A percentile compares a stretch with the other conserved stretches of the same genome.
Evolutionary conservation across 441 rosid genomes (phyloP).

Genomic region (Biscutella laevigata): DNA sequence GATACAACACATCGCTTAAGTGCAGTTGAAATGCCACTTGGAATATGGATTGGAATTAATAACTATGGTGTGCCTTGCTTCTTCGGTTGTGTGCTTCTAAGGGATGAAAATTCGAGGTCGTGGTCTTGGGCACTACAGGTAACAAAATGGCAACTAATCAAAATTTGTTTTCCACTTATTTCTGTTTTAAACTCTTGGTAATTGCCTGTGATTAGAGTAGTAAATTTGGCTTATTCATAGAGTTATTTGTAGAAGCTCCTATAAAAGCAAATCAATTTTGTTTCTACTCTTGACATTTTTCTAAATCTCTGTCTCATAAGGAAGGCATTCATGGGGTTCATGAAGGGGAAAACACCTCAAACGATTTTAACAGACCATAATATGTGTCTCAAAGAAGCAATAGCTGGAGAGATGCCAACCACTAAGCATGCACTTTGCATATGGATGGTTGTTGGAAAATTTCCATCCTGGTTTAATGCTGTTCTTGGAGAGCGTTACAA

Average conservation of each 20-base stretch:
- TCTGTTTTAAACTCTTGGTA: not conserved
- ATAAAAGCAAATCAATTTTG: not conserved
- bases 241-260: not conserved
- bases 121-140: slow-evolving; percentile 96
- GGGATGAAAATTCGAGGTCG: slow-evolving; percentile 73
- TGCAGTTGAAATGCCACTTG: slow-evolving; percentile 91
- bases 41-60: slow-evolving; percentile 89
- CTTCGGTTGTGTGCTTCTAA: slow-evolving; percentile 79
- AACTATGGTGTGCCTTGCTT: slow-evolving; percentile 97
- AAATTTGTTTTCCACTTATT: not conserved
- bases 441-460: slow-evolving; percentile 95
- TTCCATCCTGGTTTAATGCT: slow-evolving; percentile 94
- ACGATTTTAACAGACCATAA: slow-evolving; percentile 88
- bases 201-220: not conserved
- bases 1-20: slow-evolving; percentile 87
- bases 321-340: slow-evolving; percentile 73
- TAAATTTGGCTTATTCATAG: not conserved
- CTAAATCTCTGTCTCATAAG: slow-evolving; percentile 23
- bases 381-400: slow-evolving; percentile 88
- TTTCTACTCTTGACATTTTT: slow-evolving; percentile 5
- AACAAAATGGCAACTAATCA: slow-evolving; percentile 17
- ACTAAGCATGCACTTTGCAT: slow-evolving; percentile 91
- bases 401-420: slow-evolving; percentile 70
- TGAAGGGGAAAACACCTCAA: slow-evolving; percentile 91
- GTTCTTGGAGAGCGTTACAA: slow-evolving; percentile 82